phyloP scores from a whole-genome alignment of 1,284 basidiomycete species.

The Ustilago crameri region DNA sequence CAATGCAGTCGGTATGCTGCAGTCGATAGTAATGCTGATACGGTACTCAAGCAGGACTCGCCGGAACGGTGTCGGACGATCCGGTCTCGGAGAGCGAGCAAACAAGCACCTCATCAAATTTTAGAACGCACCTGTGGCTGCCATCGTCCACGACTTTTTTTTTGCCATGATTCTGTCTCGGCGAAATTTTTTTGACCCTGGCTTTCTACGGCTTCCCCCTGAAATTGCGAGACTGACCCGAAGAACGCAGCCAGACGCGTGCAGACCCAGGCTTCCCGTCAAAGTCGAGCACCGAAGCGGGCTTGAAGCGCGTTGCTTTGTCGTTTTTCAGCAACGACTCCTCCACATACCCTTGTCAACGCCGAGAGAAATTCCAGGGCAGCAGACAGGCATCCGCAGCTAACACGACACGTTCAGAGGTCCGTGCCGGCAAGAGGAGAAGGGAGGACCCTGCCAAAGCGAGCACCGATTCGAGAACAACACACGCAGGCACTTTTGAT shows the following conservation, averaged over 20 bases:
- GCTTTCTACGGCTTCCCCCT: background rate
- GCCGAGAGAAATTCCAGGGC: no score
- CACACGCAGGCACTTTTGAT: no score
- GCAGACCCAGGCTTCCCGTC: background rate
- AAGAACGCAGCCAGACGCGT: constrained; percentile 3
- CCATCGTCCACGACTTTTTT: background rate
- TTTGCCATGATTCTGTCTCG: constrained; percentile 1
- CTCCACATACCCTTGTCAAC: no score
- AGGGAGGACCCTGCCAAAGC: no score
- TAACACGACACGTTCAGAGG: no score
- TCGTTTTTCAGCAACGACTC: no score
- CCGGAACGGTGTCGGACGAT: constrained; percentile 23
- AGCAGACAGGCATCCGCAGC: no score
- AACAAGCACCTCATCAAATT: background rate
- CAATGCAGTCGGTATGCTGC: background rate
- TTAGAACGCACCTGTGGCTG: background rate
- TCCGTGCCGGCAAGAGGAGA: no score
- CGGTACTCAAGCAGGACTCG: background rate
- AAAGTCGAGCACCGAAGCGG: no score
- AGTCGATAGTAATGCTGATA: background rate
- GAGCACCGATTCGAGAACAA: no score
- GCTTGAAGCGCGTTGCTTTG: no score
- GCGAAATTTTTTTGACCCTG: constrained; percentile 24
- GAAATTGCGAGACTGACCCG: background rate
- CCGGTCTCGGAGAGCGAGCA: background rate